Evolutionary conservation across 2,329 filamentous ascomycete genomes (phyloP).

Genomic region (Leptographium flavum): DNA sequence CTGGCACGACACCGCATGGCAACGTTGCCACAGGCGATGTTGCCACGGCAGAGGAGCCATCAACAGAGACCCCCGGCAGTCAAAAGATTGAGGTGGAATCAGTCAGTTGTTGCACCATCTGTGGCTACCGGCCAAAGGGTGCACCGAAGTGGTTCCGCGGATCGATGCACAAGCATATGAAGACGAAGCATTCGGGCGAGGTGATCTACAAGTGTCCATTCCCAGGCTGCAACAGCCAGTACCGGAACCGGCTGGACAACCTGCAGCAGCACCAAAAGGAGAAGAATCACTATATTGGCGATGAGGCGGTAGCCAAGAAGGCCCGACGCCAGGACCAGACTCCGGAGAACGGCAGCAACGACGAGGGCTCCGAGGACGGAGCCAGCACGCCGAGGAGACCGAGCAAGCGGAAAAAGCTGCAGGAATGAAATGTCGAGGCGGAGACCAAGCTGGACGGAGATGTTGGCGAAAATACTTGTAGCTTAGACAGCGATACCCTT

Average conservation of each 20-base stretch:
- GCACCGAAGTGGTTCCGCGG: conserved; percentile 44
- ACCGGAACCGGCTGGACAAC: conserved; percentile 41
- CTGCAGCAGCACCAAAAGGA: conserved; percentile 41
- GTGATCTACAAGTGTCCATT: conserved; percentile 38
- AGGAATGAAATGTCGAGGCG: conserved; percentile 1
- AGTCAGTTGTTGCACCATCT: conserved; percentile 33
- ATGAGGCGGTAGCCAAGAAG: conserved; percentile 17
- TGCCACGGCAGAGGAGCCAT: too few relatives aligned
- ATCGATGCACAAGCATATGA: conserved; percentile 45
- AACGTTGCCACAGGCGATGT: not conserved
- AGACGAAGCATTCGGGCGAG: conserved; percentile 35
- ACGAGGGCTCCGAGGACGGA: conserved; percentile 5
- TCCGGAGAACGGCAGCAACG: not conserved
- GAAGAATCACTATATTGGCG: conserved; percentile 38
- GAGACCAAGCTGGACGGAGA: too few relatives aligned
- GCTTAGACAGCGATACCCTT: too few relatives aligned
- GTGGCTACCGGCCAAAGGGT: conserved; percentile 40
- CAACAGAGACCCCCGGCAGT: not conserved
- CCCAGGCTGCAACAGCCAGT: conserved; percentile 39
- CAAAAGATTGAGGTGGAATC: conserved; percentile 20
- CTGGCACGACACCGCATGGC: not conserved
- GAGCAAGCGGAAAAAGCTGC: conserved; percentile 32
- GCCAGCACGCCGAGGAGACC: conserved; percentile 24
- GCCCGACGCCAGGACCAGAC: conserved; percentile 4
- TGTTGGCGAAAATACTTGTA: too few relatives aligned